phyloP scores from a whole-genome alignment of 139 green algal species.

The Micractinium sp. region DNA sequence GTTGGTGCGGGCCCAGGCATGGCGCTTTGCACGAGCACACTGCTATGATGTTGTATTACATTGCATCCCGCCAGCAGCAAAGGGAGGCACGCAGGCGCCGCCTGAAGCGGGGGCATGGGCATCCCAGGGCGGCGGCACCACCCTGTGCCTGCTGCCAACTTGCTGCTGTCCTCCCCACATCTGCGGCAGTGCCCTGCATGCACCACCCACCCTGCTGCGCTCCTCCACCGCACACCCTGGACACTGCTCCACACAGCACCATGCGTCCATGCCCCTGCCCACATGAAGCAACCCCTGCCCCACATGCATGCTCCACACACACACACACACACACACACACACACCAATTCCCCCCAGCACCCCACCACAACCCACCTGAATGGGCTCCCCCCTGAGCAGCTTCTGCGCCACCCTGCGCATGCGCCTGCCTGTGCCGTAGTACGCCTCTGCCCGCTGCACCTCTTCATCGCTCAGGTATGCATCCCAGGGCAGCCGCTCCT shows the following conservation, averaged over 20 bases:
- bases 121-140: not conserved
- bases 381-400: conserved; percentile 24
- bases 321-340: not conserved
- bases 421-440: conserved; percentile 18
- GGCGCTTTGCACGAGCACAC: too few relatives aligned
- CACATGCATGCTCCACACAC: not conserved
- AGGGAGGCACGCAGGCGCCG: too few relatives aligned
- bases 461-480: conserved; percentile 14
- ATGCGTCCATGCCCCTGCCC: too few relatives aligned
- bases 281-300: too few relatives aligned
- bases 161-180: too few relatives aligned
- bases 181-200: too few relatives aligned
- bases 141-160: not conserved
- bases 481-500: conserved; percentile 23
- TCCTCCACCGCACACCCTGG: too few relatives aligned
- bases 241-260: too few relatives aligned
- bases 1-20: not conserved
- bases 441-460: conserved; percentile 30
- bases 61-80: too few relatives aligned
- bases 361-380: conserved; percentile 27
- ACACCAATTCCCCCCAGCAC: not conserved
- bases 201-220: too few relatives aligned
- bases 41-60: too few relatives aligned
- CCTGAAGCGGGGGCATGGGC: not conserved
- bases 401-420: conserved; percentile 16